A percentile compares a stretch with the other conserved stretches of the same genome.
These are phyloP conservation scores for Protomyces inundatus DNA, from an alignment of 1,139 yeast species.

Conservation along the genomic window DNA sequence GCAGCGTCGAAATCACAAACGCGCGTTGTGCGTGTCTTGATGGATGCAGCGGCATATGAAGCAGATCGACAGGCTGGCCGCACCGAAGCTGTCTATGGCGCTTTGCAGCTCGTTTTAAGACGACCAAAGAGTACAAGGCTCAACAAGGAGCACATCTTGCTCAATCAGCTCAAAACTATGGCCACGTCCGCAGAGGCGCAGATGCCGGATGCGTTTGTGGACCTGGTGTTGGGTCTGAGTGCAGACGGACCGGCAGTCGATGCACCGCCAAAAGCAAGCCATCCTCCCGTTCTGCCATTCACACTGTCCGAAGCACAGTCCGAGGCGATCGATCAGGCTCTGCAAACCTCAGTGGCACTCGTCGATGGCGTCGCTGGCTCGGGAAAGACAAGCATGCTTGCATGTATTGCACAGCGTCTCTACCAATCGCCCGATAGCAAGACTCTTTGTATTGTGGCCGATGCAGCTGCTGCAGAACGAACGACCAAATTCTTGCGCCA, in stretches of 20 bases:
- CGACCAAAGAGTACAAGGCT: not conserved
- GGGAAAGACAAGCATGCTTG: conserved; percentile 42
- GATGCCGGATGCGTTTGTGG: not conserved
- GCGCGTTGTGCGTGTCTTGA: conserved; percentile 23
- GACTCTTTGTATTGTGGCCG: conserved; percentile 40
- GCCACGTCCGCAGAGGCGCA: not conserved
- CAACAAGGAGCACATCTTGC: not conserved
- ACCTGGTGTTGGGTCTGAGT: not conserved
- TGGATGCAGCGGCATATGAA: conserved; percentile 16
- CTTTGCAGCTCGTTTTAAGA: not conserved
- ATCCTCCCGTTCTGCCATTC: not conserved
- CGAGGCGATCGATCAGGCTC: conserved; percentile 41
- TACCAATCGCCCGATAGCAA: conserved; percentile 36
- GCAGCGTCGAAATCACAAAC: not conserved
- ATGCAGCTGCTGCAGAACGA: conserved; percentile 33
- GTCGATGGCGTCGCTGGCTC: conserved; percentile 49
- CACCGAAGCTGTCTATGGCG: conserved; percentile 11
- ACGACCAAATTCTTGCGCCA: conserved; percentile 34
- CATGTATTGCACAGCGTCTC: conserved; percentile 38
- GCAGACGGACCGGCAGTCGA: not conserved
- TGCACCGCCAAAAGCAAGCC: not conserved
- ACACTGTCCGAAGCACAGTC: conserved; percentile 33
- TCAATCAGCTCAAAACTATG: not conserved
- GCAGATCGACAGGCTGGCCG: not conserved
- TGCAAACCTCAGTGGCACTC: conserved; percentile 41